Evolutionary conservation across 495 filamentous ascomycete species (phyloP), one percentile per base, ranked within the genome.

Genomic region (Wilcoxina mikolae): DNA sequence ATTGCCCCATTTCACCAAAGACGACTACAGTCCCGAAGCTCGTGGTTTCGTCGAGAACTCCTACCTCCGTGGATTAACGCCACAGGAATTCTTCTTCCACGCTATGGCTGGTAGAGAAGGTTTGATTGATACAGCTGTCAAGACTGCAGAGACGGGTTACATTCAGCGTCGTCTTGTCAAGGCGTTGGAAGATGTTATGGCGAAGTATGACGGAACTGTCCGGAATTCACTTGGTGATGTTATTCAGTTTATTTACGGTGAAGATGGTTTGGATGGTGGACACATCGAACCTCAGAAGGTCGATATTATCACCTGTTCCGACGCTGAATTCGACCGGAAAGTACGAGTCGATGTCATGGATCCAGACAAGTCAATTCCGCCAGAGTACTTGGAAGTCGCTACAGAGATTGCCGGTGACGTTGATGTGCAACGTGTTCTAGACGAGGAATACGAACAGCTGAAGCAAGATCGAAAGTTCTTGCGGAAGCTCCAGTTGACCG

Each of bases 31-130:
- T 15, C 87, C 91, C 11, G 89, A 95, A 65, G 91, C 93, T 38
- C 80, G 90, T 69, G 91, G 91, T 31, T 99, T 99, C 68, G 89
- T 99, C 28, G 91, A 99, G 70, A 99, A 99, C 71, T 99, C 91
- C 0, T 99, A 99, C 61, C 78, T 99, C 25, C 84, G 91, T 74
- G 91, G 91, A 31, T 71, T 99, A 55, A 99, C 91, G 0, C 89
- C 91, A 1, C 83, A 84, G 1, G 91, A 99, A 61, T 99, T 96
- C 69, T 99, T 94, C 75, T 99, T 99, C 76, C 91, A 99, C 73
- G 91, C 91, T 59, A 99, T 99, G 91, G 91, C 91, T 72, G 91
- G 91, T 84, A 82, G 91, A 72, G 91, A 99, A 70, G 91, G 91
- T 91, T 75, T 99, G 43, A 99, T 99, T 61, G 91, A 99, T 78